Evolutionary conservation across 2,329 filamentous ascomycete genomes (phyloP).

Genomic region (Colletotrichum sojae): DNA sequence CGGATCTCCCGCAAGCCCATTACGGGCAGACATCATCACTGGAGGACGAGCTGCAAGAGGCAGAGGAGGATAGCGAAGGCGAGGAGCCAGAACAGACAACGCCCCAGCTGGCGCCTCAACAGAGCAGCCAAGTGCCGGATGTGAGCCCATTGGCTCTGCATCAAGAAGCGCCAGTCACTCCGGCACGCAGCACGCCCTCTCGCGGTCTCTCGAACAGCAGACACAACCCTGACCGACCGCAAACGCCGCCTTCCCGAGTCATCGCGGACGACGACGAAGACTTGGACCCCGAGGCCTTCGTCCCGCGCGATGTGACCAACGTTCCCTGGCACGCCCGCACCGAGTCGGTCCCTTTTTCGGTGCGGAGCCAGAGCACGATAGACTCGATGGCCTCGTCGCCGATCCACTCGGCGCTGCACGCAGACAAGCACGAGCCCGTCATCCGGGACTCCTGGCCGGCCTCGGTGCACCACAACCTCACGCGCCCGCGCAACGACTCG

Average conservation of each 20-base stretch:
- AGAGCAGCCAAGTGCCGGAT: conserved; percentile 37
- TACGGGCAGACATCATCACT: conserved; percentile 4
- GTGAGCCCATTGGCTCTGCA: conserved; percentile 41
- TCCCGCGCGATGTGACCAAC: conserved; percentile 51
- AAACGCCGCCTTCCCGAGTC: conserved; percentile 38
- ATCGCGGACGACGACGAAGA: conserved; percentile 29
- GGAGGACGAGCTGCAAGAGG: conserved; percentile 17
- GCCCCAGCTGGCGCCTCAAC: conserved; percentile 39
- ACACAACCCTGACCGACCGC: conserved; percentile 45
- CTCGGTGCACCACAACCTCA: conserved; percentile 28
- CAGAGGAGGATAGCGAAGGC: conserved; percentile 8
- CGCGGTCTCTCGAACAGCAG: conserved; percentile 48
- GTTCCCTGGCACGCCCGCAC: conserved; percentile 49
- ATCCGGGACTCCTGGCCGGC: conserved; percentile 51
- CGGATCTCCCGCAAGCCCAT: background rate
- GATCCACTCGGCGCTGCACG: conserved; percentile 43
- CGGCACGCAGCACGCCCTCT: conserved; percentile 25
- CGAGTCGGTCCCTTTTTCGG: conserved; percentile 52
- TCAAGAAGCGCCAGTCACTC: conserved; percentile 35
- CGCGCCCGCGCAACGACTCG: conserved; percentile 44
- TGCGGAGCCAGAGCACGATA: conserved; percentile 53
- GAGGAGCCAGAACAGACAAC: conserved; percentile 34
- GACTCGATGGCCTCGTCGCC: conserved; percentile 52
- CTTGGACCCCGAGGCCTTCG: conserved; percentile 41
- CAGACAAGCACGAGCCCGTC: conserved; percentile 50